Evolutionary conservation across 2,329 filamentous ascomycete species (phyloP).

Genomic region (Paramyrothecium sp.): DNA sequence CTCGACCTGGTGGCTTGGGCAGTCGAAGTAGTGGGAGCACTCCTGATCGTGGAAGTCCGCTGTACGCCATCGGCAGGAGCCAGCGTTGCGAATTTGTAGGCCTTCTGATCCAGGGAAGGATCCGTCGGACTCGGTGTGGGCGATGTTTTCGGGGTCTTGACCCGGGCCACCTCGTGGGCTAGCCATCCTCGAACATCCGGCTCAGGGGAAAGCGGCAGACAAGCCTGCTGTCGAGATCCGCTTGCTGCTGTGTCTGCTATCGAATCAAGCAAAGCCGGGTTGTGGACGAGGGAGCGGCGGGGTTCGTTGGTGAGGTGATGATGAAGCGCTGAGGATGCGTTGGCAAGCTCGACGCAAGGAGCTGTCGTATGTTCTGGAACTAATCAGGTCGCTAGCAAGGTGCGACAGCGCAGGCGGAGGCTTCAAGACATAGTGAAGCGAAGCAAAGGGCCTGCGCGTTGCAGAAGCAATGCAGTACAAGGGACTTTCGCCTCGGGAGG

Average conservation of each 20-base stretch:
- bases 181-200: conserved; percentile 22
- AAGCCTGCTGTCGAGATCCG: conserved; percentile 1
- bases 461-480: not conserved
- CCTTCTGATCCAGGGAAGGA: conserved; percentile 37
- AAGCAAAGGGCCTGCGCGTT: not conserved
- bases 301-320: conserved; percentile 6
- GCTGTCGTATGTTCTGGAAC: not conserved
- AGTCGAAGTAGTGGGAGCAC: conserved; percentile 47
- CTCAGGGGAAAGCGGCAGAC: conserved; percentile 6
- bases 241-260: not conserved
- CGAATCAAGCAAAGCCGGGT: not conserved
- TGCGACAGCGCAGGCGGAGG: not conserved
- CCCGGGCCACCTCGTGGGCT: conserved; percentile 17
- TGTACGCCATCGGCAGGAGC: conserved; percentile 36
- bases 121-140: conserved; percentile 27
- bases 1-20: conserved; percentile 43
- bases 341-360: not conserved
- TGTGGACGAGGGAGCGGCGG: conserved; percentile 2
- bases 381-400: not conserved
- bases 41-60: conserved; percentile 38
- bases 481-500: not conserved
- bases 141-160: conserved; percentile 14
- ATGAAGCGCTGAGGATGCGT: conserved; percentile 7
- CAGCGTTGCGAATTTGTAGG: conserved; percentile 8
- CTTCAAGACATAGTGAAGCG: not conserved